Base-by-base conservation (phyloP, 192 early-diverging fungal genomes). In the Dissophora globulifera region DNA sequence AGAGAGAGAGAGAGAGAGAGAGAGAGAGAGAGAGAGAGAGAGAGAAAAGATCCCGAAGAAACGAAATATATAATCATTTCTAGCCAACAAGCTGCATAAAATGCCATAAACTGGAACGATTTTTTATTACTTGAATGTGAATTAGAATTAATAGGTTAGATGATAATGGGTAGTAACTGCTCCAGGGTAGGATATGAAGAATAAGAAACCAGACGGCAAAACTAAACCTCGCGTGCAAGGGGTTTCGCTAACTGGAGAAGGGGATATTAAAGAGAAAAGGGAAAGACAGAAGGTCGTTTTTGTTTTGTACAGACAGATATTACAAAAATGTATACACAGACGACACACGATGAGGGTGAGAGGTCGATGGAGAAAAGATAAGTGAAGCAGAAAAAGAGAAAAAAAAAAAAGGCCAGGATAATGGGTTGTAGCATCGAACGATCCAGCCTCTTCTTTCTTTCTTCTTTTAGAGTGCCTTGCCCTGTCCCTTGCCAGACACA, bases 401-500 rank as follows among this genome's bases (percentile, higher is more conserved):
- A 20, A 22, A 43, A 33, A 53, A 31, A 22, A n/a, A 35, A 22
- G 11, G 31, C 19, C 26, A 15, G 22, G 35, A 9, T 38, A 9
- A 13, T 38, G 13, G 0, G 12, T 25, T n/a, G n/a, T n/a, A n/a
- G n/a, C n/a, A n/a, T n/a, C n/a, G n/a, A n/a, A n/a, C n/a, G n/a
- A n/a, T n/a, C n/a, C n/a, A n/a, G n/a, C n/a, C n/a, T n/a, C n/a
- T n/a, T n/a, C n/a, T n/a, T n/a, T n/a, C n/a, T n/a, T n/a, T 19
- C 11, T 48, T 32, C 9, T 16, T 8, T 66, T 58, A 76, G 41
- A 76, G 72, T 15, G 72, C 64, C 47, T 76, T 76, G 72, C 72
- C 72, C 13, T 76, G 72, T 56, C 72, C 72, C 52, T 76, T 76
- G 25, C 72, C 72, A 50, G 72, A 76, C 50, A 76, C 53, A 48